These are phyloP conservation scores for Penicillium griseofulvum DNA, from an alignment of 2,329 filamentous ascomycete species.

Conservation along the genomic window DNA sequence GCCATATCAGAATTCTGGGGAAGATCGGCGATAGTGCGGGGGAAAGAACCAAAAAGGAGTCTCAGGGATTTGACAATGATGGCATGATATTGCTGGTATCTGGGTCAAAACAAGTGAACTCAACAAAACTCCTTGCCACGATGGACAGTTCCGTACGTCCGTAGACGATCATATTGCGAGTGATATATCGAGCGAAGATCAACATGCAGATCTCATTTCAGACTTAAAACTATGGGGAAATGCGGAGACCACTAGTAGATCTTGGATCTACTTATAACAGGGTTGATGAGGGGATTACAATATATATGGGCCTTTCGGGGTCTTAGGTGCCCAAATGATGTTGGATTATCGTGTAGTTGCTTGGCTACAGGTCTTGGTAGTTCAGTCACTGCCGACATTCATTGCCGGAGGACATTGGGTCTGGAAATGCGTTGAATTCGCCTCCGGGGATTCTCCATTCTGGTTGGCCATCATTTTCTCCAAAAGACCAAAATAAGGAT, in stretches of 20 bases:
- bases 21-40: conserved; percentile 1
- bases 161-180: neutral
- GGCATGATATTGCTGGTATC: neutral
- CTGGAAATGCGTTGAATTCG: neutral
- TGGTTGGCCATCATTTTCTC: neutral
- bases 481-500: too few species aligned
- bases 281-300: neutral
- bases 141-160: neutral
- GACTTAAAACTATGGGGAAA: neutral
- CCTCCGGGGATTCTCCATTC: neutral
- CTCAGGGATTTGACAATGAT: neutral
- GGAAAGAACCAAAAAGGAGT: neutral
- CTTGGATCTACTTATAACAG: neutral
- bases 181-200: conserved; percentile 4
- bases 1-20: neutral
- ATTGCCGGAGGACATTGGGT: neutral
- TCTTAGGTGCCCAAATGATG: neutral
- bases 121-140: too few species aligned
- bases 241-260: neutral
- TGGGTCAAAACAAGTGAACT: too few species aligned
- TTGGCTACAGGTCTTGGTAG: neutral
- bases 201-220: neutral
- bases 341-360: neutral
- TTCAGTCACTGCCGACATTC: neutral
- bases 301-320: too few species aligned